Evolutionary conservation across 192 early-diverging fungal species (phyloP).

Genomic region (Jimgerdemannia lactiflua): DNA sequence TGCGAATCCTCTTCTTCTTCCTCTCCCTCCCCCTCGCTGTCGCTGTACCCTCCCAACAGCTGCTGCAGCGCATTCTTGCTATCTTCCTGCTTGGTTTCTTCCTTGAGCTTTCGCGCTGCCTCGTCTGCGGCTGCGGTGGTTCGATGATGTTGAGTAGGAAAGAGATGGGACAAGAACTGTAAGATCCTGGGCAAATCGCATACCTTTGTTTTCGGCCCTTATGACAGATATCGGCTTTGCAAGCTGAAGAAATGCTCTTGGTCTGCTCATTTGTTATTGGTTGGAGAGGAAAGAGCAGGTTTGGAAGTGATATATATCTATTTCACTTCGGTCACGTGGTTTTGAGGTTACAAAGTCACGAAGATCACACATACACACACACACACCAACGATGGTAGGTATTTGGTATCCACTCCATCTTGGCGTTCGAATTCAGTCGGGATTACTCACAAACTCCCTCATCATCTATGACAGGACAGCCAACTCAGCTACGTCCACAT

Average conservation of each 20-base stretch:
- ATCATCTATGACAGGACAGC: background rate
- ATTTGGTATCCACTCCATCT: too few species aligned
- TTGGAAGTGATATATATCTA: too few species aligned
- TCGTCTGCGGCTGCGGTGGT: background rate
- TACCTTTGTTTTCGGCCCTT: background rate
- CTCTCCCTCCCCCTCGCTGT: background rate
- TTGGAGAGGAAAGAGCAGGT: too few species aligned
- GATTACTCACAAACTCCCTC: too few species aligned
- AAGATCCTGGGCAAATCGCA: background rate
- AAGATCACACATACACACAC: too few species aligned
- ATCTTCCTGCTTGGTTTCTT: background rate
- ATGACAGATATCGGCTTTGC: background rate
- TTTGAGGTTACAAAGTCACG: too few species aligned
- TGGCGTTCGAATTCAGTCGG: too few species aligned
- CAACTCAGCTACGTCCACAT: background rate
- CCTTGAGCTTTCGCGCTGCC: background rate
- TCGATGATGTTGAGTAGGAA: background rate
- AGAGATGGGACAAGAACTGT: background rate
- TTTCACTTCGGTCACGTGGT: too few species aligned
- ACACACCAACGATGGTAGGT: too few species aligned
- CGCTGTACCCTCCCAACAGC: background rate
- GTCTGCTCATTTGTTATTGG: background rate
- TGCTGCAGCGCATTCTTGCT: background rate
- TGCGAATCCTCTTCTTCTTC: background rate
- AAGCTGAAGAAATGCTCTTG: background rate